Evolutionary conservation across 495 filamentous ascomycete genomes (phyloP).

Genomic region (Terfezia claveryi): DNA sequence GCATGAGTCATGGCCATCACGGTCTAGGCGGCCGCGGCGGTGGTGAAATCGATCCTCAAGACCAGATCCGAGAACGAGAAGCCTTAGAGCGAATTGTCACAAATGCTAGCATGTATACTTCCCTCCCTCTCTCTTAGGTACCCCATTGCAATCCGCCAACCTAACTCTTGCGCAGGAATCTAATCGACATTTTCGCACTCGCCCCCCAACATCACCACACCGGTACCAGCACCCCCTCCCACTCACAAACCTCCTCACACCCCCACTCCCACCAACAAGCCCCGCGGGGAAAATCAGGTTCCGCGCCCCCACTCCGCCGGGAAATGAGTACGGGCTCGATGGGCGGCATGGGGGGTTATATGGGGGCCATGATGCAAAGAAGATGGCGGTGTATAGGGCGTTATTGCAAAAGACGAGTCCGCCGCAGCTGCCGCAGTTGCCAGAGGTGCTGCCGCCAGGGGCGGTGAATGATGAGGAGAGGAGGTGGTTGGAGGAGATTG

Average conservation of each 20-base stretch:
- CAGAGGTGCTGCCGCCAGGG: conserved; percentile 11
- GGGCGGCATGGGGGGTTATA: not conserved
- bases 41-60: not conserved
- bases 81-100: not conserved
- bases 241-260: conserved; percentile 2
- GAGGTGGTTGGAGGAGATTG: conserved; percentile 13
- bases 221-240: not conserved
- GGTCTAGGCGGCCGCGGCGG: not conserved
- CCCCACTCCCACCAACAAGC: no score
- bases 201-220: conserved; percentile 9
- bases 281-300: no score
- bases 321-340: not conserved
- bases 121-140: no score
- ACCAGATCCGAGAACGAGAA: not conserved
- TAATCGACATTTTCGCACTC: conserved; percentile 20
- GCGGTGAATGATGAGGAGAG: conserved; percentile 15
- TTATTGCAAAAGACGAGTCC: conserved; percentile 16
- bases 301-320: not conserved
- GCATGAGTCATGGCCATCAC: no score
- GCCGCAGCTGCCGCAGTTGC: conserved; percentile 12
- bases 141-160: no score
- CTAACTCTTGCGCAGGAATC: conserved; percentile 2
- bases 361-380: not conserved
- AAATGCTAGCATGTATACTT: not conserved
- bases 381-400: conserved; percentile 14